Percentiles rank a stretch among this genome's conserved stretches.
phyloP scores from a whole-genome alignment of 2,329 filamentous ascomycete genomes.

The Pestalotiopsis fici region DNA sequence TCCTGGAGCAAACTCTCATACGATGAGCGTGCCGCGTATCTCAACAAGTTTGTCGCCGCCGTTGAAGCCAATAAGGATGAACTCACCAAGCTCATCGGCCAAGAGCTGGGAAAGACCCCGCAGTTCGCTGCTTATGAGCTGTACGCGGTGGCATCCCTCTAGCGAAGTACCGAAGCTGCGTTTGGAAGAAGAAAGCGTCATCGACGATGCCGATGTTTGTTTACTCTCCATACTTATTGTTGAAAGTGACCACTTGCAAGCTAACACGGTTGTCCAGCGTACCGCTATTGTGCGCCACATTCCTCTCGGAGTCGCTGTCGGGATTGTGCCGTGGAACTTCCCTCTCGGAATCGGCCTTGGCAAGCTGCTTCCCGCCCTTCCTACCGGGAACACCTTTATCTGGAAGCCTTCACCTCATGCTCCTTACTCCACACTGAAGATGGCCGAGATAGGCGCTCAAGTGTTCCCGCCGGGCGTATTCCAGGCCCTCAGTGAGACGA shows the following conservation, averaged over 20 bases:
- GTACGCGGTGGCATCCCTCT: conserved; percentile 10
- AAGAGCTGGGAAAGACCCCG: conserved; percentile 16
- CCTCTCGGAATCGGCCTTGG: not conserved
- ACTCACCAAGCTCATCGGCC: conserved; percentile 13
- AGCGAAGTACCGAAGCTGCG: conserved; percentile 35
- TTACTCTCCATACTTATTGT: not conserved
- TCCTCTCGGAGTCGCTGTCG: not conserved
- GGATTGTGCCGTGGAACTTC: not conserved
- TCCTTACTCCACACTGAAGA: conserved; percentile 51
- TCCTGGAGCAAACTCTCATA: conserved; percentile 16
- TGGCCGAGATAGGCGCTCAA: conserved; percentile 48
- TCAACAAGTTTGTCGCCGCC: conserved; percentile 19
- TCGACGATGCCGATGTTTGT: conserved; percentile 15
- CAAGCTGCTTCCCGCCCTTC: not conserved
- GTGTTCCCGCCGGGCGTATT: conserved; percentile 58
- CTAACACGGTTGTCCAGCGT: not conserved
- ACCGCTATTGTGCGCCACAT: not conserved
- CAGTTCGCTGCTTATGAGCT: conserved; percentile 14
- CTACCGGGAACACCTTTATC: not conserved
- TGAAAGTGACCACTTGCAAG: not conserved
- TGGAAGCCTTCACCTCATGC: conserved; percentile 58
- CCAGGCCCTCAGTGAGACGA: conserved; percentile 55
- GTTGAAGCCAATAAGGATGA: conserved; percentile 15
- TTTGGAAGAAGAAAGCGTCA: not conserved
- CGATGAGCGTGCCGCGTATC: conserved; percentile 16